Evolutionary conservation across 257 asterid species (phyloP).

Genomic region (Lavandula angustifolia): DNA sequence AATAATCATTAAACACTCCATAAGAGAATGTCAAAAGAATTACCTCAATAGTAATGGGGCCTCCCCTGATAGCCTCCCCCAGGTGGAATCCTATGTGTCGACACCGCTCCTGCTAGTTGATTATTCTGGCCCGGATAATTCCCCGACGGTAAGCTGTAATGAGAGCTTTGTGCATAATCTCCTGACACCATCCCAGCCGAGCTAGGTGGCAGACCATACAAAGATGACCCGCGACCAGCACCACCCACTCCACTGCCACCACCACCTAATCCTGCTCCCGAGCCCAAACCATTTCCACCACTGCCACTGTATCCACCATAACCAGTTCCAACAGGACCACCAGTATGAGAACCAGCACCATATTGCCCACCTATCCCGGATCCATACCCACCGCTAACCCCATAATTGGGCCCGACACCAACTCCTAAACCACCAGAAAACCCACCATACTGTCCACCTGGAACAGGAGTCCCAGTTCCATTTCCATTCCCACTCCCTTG

Average conservation of each 20-base stretch:
- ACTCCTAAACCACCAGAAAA: constrained; percentile 52
- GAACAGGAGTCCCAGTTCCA: constrained; percentile 42
- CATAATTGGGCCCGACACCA: constrained; percentile 50
- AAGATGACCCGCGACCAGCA: constrained; percentile 62
- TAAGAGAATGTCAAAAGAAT: constrained; percentile 16
- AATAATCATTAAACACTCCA: background rate
- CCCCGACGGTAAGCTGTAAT: constrained; percentile 50
- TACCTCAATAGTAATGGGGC: constrained; percentile 81
- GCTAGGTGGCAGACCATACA: constrained; percentile 59
- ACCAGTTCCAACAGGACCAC: constrained; percentile 54
- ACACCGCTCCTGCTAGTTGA: constrained; percentile 52
- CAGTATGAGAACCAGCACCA: constrained; percentile 53
- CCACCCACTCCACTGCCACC: constrained; percentile 33
- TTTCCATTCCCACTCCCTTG: constrained; percentile 53
- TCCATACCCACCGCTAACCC: constrained; percentile 47
- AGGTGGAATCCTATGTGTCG: constrained; percentile 58
- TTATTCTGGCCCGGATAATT: constrained; percentile 62
- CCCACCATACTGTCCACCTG: constrained; percentile 56
- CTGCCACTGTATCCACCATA: constrained; percentile 44
- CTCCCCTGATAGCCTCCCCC: constrained; percentile 74
- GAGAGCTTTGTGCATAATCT: constrained; percentile 50
- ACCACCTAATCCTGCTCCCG: constrained; percentile 35
- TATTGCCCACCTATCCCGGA: constrained; percentile 53
- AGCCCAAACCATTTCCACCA: constrained; percentile 35
- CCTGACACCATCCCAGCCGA: constrained; percentile 58